Base-by-base conservation (phyloP, 306 rosid species). In the Rosa persica region DNA sequence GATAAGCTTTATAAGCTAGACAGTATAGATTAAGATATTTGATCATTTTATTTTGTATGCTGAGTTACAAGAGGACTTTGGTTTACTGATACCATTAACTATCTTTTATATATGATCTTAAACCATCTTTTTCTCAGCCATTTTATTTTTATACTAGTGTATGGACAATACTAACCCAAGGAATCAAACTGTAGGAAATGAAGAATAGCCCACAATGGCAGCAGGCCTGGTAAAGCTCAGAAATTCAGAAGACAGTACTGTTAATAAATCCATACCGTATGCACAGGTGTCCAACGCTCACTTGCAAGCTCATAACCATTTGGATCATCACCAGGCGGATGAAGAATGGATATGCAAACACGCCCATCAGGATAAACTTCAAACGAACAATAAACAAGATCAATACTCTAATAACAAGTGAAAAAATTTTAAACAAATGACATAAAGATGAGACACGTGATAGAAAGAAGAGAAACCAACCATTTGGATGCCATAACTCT, bases 201-300 rank as follows among this genome's bases (percentile, higher is more conserved):
- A 55, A 40, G 67, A 55, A 55, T n/a, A 23, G 6, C 9, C 2
- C 39, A 16, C 27, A 10, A 27, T 2, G 55, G 69, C 39, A 73
- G 38, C 77, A 74, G 43, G 17, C 16, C 49, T n/a, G 5, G n/a
- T 68, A 22, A 68, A 40, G 5, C 36, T n/a, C 34, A 42, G 34
- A 42, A 42, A 40, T 20, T 42, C 36, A 39, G 20, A 0, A n/a
- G 58, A 47, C 25, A 58, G 20, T 39, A 72, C 13, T 23, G 12
- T 40, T 67, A 38, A 8, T 48, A 12, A 80, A 64, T 54, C 81
- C 88, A 0, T 92, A 95, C 98, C 23, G 98, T 95, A 82, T 95
- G 98, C 80, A 95, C 98, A 9, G 98, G 98, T 5, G 92, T 95
- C 98, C 98, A 95, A 58, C 98, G 97, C 85, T 95, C 98, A 76